Evolutionary conservation across 148 eudicot species (phyloP), one percentile per base, ranked within the genome.

Genomic region (Amaranthus palmeri): DNA sequence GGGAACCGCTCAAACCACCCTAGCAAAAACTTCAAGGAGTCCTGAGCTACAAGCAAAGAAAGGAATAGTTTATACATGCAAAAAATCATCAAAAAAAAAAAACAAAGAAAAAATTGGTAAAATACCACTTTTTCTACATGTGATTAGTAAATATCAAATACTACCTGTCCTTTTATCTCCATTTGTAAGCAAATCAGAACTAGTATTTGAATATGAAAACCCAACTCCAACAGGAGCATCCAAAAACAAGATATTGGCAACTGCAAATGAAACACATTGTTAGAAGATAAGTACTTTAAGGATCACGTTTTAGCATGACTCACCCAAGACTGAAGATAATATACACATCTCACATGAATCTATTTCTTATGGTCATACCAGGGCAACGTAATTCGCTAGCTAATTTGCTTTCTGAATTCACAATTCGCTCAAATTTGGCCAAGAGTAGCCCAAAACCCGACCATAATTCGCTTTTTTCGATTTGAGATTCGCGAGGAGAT

Each of bases 201-300:
- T 81, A 49, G 90, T 89, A 74, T 91, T 93, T 54, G 98, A 81
- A 76, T 91, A 93, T 46, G 98, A 93, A 86, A 78, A 93, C 54
- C 98, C 98, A 71, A 93, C 98, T 76, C 98, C 97, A 78, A 79
- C 96, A 73, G 98, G 98, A 61, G 97, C 80, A 76, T 93, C 98
- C 56, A 93, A 77, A 79, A 93, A 93, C 71, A 93, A 72, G 70
- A 93, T 47, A 75, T 93, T 93, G 67, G 98, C 96, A 79, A 76
- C 98, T 91, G 97, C 86, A 89, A 62, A 78, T 67, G 54, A 10
- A 50, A 6, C 45, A 15, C 48, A 80, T 43, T 17, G 8, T 68
- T 55, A 72, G 48, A 76, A 75, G 49, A 64, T 40, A 62, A 51
- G 40, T 44, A 41, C 41, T 64, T 51, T n/a, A 50, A 59, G 36